Evolutionary conservation across 1,284 basidiomycete species (phyloP), one percentile per base, ranked within the genome.

Genomic region (Rugosomyces carneus): DNA sequence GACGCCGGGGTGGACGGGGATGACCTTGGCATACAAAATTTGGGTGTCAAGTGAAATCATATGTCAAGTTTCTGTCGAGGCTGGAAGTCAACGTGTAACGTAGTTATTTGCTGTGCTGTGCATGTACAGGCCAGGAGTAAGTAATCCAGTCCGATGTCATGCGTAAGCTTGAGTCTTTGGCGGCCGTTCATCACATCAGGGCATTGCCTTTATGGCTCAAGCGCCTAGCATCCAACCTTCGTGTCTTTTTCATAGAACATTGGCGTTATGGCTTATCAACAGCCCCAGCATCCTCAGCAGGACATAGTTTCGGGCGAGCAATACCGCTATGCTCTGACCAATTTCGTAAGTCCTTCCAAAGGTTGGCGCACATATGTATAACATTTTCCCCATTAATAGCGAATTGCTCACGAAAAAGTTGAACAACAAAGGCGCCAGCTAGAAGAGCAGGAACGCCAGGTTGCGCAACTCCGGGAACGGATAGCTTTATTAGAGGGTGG

Each of bases 391-490:
- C 29, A 18, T 1, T 29, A 35, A 32, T n/a, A 89, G 85, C 76
- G 85, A 47, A 83, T 90, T 61, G 88, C 88, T 16, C 88, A 90
- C 68, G 81, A 89, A 62, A 87, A 86, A 62, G 88, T 90, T 53
- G 88, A 90, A 57, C 78, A 85, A 55, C 87, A 90, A 58, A 71
- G 88, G 5, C 57, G 60, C 3, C 86, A 90, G 55, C 75, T 91
- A 31, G 81, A 89, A 56, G 82, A 88, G 60, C 88, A 90, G 61
- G 88, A 91, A 55, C 73, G 80, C 56, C 87, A 89, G 58, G 81
- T 89, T 40, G 85, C 86, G 1, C 67, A 75, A 36, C 71, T 90
- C 23, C 72, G 83, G 38, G 73, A 72, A 1, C 78, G 86, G 31
- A 88, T 91, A 54, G 71, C 78, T 8, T 63, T 81, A 2, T 71